Base-by-base conservation (phyloP, 2,329 filamentous ascomycete species). In the Neurospora sp. region DNA sequence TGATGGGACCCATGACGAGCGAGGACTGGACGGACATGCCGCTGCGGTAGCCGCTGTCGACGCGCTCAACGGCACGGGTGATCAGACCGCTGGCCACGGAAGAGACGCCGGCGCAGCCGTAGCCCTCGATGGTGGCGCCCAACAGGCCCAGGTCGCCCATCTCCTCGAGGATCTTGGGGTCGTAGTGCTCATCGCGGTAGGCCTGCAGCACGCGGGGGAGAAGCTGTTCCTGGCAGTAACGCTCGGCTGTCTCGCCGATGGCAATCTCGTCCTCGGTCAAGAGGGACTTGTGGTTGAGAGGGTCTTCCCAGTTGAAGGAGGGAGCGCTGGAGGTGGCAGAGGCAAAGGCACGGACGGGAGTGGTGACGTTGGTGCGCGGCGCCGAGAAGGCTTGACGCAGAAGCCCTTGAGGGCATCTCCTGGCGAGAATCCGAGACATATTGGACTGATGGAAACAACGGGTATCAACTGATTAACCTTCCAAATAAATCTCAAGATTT, bases 151-250 rank as follows among this genome's bases (percentile, higher is more conserved):
- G 82, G 77, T 93, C 90, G 70, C 93, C 93, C 93, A 96, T 96
- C 81, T 96, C 93, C 79, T 88, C 85, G 23, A 96, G 84, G 72
- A 96, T 96, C 72, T 89, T 86, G 76, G 86, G 87, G 81, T 96
- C 92, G 81, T 93, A 96, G 78, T 92, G 80, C 80, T 96, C 93
- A 78, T 93, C 89, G 75, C 93, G 88, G 81, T 93, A 83, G 33
- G 78, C 79, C 74, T 80, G 90, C 71, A 97, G 85, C 68, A 99
- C 91, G 73, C 95, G 86, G 68, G 96, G 96, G 58, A 92, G 83
- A 82, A 99, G 85, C 71, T 88, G 88, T 79, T 98, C 94, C 80
- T 98, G 95, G 79, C 94, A 98, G 78, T 98, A 99, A 72, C 92
- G 87, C 80, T 97, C 92, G 40, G 95, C 95, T 6, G 93, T 97